These are phyloP conservation scores for Hyphopichia fennica DNA, from an alignment of 1,139 yeast species.

Conservation along the genomic window DNA sequence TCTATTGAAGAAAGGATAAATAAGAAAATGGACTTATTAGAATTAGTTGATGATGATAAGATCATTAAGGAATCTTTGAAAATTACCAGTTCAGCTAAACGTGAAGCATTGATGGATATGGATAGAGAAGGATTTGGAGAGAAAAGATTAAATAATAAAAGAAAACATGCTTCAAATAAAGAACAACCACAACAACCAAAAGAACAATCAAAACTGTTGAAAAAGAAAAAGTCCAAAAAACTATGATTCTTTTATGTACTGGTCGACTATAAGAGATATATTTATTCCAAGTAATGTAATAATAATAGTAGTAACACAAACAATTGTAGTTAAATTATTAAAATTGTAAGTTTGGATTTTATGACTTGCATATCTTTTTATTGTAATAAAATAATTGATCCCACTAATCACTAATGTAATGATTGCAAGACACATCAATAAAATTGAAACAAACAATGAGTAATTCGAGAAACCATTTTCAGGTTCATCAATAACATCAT, in stretches of 20 bases:
- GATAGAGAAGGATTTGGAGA: slow-evolving; percentile 88
- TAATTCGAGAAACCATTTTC: slow-evolving; percentile 16
- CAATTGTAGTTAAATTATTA: slow-evolving; percentile 37
- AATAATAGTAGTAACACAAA: slow-evolving; percentile 41
- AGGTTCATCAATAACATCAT: neutral
- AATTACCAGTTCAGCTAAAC: slow-evolving; percentile 74
- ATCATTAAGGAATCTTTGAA: slow-evolving; percentile 72
- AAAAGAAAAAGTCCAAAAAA: slow-evolving; percentile 4
- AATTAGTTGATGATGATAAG: slow-evolving; percentile 68
- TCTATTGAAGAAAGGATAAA: slow-evolving; percentile 86
- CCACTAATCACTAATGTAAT: slow-evolving; percentile 41
- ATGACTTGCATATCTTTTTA: slow-evolving; percentile 44
- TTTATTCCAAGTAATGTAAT: slow-evolving; percentile 43
- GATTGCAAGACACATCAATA: slow-evolving; percentile 42
- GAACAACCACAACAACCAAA: slow-evolving; percentile 2
- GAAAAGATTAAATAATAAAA: slow-evolving; percentile 54
- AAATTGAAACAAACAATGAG: slow-evolving; percentile 35
- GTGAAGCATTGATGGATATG: slow-evolving; percentile 92
- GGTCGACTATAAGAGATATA: slow-evolving; percentile 40
- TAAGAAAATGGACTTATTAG: slow-evolving; percentile 72
- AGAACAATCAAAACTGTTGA: neutral
- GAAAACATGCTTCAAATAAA: slow-evolving; percentile 28
- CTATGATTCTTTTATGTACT: slow-evolving; percentile 23
- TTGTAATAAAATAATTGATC: slow-evolving; percentile 46
- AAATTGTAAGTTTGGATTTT: slow-evolving; percentile 42